phyloP scores from a whole-genome alignment of 805 yeast species.

The Zygosaccharomyces lentus region DNA sequence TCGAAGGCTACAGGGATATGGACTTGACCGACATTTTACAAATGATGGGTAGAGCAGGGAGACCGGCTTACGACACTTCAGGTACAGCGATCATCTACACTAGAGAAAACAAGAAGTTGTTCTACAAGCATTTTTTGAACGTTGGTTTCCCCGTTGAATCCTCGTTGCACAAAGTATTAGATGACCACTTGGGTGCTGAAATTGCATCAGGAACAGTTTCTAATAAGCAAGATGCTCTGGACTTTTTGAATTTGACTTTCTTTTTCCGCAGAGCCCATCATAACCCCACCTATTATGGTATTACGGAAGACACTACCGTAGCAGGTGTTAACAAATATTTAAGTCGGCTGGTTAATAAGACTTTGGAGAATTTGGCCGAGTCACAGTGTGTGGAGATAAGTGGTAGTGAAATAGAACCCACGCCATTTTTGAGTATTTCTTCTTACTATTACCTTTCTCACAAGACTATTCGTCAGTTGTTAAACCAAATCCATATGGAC shows the following conservation, averaged over 20 bases:
- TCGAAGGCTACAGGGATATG: constrained; percentile 89
- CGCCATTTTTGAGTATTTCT: constrained; percentile 79
- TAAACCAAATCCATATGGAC: constrained; percentile 44
- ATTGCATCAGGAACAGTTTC: constrained; percentile 91
- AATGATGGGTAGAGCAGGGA: constrained; percentile 98
- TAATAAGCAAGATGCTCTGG: constrained; percentile 85
- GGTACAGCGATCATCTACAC: constrained; percentile 94
- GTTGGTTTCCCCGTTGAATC: constrained; percentile 98
- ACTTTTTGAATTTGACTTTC: constrained; percentile 94
- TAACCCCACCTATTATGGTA: constrained; percentile 88
- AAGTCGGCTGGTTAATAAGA: constrained; percentile 60
- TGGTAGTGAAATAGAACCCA: constrained; percentile 52
- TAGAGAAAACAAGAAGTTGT: constrained; percentile 73
- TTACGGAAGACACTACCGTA: constrained; percentile 57
- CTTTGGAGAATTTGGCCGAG: constrained; percentile 61
- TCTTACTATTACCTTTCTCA: constrained; percentile 93
- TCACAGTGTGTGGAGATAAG: constrained; percentile 62
- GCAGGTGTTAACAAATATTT: constrained; percentile 56
- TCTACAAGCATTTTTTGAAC: constrained; percentile 78
- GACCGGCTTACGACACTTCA: constrained; percentile 90
- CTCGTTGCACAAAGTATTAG: constrained; percentile 65
- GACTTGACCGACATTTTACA: constrained; percentile 96
- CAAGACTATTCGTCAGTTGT: constrained; percentile 69
- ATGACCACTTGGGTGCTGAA: constrained; percentile 94
- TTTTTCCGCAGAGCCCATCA: constrained; percentile 89